Evolutionary conservation across 352 stramenopile genomes (phyloP).

Genomic region (Pythium rishiriense): DNA sequence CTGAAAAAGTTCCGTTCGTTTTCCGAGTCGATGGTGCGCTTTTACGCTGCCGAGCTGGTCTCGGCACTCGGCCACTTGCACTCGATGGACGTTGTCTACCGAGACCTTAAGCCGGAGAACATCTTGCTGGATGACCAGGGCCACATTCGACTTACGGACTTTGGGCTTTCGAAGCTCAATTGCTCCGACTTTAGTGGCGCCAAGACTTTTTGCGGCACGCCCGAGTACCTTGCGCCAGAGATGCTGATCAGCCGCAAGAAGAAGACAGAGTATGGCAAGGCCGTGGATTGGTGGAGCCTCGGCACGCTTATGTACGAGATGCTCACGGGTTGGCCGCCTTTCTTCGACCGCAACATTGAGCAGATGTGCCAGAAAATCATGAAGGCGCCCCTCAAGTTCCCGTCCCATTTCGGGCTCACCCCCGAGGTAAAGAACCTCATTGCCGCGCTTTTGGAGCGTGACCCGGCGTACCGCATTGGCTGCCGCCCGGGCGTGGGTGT

Average conservation of each 20-base stretch:
- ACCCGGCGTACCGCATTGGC: constrained; percentile 65
- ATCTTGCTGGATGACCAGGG: constrained; percentile 92
- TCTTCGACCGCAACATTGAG: constrained; percentile 92
- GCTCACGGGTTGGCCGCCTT: constrained; percentile 92
- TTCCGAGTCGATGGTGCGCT: constrained; percentile 87
- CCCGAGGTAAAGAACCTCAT: constrained; percentile 80
- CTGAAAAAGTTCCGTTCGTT: constrained; percentile 91
- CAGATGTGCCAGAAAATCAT: constrained; percentile 93
- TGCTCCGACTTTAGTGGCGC: constrained; percentile 77
- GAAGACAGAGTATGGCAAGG: constrained; percentile 90
- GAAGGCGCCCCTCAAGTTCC: constrained; percentile 87
- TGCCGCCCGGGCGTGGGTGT: constrained; percentile 68
- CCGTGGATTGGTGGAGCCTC: constrained; percentile 94
- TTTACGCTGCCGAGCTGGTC: constrained; percentile 95
- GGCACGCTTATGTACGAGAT: constrained; percentile 95
- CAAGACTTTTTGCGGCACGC: constrained; percentile 87
- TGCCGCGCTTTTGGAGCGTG: constrained; percentile 68
- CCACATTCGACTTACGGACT: constrained; percentile 92
- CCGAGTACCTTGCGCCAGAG: constrained; percentile 89
- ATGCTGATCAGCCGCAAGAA: constrained; percentile 90
- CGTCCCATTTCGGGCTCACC: constrained; percentile 76
- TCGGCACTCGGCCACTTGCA: constrained; percentile 88
- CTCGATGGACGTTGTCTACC: constrained; percentile 91
- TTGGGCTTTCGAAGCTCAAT: constrained; percentile 91
- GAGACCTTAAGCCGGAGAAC: constrained; percentile 94